Conservation (phyloP, 2,329 filamentous ascomycete genomes). For the Curvularia verruculosa region DNA sequence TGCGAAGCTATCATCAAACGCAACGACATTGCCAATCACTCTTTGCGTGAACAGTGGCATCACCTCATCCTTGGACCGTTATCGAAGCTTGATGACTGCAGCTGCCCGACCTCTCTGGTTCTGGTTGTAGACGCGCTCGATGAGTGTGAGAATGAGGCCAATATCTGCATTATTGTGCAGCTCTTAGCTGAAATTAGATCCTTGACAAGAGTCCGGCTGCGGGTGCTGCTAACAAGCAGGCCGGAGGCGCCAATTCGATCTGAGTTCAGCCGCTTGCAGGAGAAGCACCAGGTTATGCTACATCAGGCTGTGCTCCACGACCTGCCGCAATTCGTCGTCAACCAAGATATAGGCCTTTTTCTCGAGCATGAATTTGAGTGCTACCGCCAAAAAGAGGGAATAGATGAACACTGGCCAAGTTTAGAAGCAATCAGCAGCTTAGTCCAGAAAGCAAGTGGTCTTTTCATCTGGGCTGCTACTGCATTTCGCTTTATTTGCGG, state of each 20-base stretch:
- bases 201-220: neutral
- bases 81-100: neutral
- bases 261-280: too few relatives aligned
- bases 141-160: neutral
- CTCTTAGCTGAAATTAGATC: neutral
- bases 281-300: too few relatives aligned
- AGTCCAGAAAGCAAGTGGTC: constrained; percentile 15
- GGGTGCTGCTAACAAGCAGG: neutral
- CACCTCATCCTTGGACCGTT: neutral
- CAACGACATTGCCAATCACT: too few relatives aligned
- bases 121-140: neutral
- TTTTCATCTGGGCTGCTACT: constrained; percentile 44
- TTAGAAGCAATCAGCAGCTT: constrained; percentile 28
- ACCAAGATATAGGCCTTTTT: constrained; percentile 23
- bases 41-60: too few relatives aligned
- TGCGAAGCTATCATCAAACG: too few relatives aligned
- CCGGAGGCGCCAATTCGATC: too few relatives aligned
- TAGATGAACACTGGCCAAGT: constrained; percentile 24
- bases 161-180: neutral
- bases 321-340: constrained; percentile 6
- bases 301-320: neutral
- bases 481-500: constrained; percentile 29
- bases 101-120: neutral
- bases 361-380: constrained; percentile 15
- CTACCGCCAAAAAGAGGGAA: neutral